Base-by-base conservation (phyloP, 1,284 basidiomycete genomes). In the Neonothopanus nambi region DNA sequence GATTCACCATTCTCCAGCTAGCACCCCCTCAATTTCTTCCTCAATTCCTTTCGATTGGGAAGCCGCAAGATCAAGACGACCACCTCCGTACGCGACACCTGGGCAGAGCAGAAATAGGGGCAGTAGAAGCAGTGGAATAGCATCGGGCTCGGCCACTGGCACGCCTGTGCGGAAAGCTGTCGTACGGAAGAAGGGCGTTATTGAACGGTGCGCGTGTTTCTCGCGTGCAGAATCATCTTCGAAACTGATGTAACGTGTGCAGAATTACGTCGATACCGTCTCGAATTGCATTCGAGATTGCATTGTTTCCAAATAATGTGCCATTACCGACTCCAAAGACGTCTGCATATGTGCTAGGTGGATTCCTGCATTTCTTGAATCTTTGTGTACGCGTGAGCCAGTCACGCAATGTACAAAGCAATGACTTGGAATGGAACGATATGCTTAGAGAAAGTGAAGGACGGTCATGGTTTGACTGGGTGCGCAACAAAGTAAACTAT, bases 1-100 rank as follows among this genome's bases (percentile, higher is more conserved):
- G 42, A 56, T 68, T 21, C 71, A 77, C 61, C 73, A 79, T 57
- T 88, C 77, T 26, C 87, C 77, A 5, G 82, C 77, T 46, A 69
- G 77, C 1, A 82, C 82, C 0, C 82, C 86, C 1, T 91, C 88
- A 1, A 75, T 85, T 39, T 89, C 87, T 12, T 84, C 85, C 0
- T 84, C 85, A 11, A 69, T 77, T 9, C 85, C 88, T 0, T 91
- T 92, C 63, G 89, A 92, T 70, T 92, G 89, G 90, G 85, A 88
- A 38, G 89, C 90, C 0, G 89, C 82, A 8, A 75, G 84, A 18
- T 76, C 80, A 1, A 75, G 78, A 49, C 76, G 77, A 56, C 82
- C 87, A 5, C 80, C 87, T 15, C 89, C 89, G 1, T 91, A 87
- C 71, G 75, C 72, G 5, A 82, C 81, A 0, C 86, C 86, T 5